phyloP scores from a whole-genome alignment of 306 rosid genomes.

The Prosopis cineraria region DNA sequence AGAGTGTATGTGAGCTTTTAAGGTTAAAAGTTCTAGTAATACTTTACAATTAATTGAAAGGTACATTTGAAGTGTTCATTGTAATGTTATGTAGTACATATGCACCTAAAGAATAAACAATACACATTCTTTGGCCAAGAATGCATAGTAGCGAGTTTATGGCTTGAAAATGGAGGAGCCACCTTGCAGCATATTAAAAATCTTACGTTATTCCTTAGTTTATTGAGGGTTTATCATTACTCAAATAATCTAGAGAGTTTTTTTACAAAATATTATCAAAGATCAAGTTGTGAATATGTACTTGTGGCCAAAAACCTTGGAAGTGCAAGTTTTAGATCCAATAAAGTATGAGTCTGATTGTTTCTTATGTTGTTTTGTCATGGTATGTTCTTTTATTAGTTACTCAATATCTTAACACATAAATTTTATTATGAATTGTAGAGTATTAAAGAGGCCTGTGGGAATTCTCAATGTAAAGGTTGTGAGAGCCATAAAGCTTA shows the following conservation, averaged over 20 bases:
- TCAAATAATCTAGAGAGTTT: constrained; percentile 31
- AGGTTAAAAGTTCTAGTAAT: background rate
- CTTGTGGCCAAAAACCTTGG: constrained; percentile 92
- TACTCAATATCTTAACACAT: constrained; percentile 34
- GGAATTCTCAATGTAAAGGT: constrained; percentile 85
- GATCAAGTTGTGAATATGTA: constrained; percentile 92
- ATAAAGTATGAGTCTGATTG: constrained; percentile 55
- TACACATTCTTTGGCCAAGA: constrained; percentile 7
- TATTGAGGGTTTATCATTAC: constrained; percentile 18
- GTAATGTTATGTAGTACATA: too few relatives aligned
- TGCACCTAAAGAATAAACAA: too few relatives aligned
- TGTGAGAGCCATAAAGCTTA: constrained; percentile 69
- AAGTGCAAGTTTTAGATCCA: constrained; percentile 73
- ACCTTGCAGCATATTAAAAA: background rate
- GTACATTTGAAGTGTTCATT: background rate
- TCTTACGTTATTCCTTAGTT: constrained; percentile 15
- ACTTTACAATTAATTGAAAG: background rate
- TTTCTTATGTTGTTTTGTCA: constrained; percentile 15
- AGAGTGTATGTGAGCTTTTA: background rate
- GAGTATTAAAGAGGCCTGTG: constrained; percentile 82
- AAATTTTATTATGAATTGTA: constrained; percentile 41
- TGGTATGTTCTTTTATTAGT: constrained; percentile 12
- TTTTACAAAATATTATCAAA: constrained; percentile 70
- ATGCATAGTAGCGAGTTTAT: constrained; percentile 1
- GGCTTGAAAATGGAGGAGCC: background rate